Evolutionary conservation across 495 filamentous ascomycete genomes (phyloP).

Genomic region (Mytilinidion resinicola): DNA sequence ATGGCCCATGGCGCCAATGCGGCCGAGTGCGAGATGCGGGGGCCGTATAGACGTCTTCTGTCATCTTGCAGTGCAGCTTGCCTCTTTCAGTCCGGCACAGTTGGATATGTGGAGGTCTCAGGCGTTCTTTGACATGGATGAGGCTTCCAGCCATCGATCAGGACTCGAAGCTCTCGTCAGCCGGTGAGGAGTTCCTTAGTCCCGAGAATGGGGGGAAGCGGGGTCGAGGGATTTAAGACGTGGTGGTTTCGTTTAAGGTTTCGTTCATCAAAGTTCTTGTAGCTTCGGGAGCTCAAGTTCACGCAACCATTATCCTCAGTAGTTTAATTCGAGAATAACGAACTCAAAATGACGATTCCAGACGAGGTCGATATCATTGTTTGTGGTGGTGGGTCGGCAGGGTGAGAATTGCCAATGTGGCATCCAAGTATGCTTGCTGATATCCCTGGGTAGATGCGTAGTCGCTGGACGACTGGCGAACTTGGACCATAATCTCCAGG

Average conservation of each 20-base stretch:
- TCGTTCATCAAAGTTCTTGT: too few species aligned
- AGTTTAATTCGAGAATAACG: too few species aligned
- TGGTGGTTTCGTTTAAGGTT: not conserved
- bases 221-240: conserved; percentile 3
- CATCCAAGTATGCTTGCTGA: not conserved
- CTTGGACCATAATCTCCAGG: conserved; percentile 71
- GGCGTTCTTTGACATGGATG: not conserved
- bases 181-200: not conserved
- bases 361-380: conserved; percentile 63
- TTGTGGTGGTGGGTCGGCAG: conserved; percentile 54
- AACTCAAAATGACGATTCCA: conserved; percentile 24
- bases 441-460: conserved; percentile 39
- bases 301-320: too few species aligned
- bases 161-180: not conserved
- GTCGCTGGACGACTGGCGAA: conserved; percentile 75
- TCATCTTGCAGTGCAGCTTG: not conserved
- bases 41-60: not conserved
- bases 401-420: conserved; percentile 15
- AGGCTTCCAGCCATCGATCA: not conserved
- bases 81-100: not conserved
- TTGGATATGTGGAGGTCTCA: not conserved
- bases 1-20: too few species aligned
- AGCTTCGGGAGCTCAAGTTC: too few species aligned
- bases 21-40: too few species aligned
- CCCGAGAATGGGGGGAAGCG: not conserved